Percentiles rank a stretch among this genome's conserved stretches.
phyloP scores from a whole-genome alignment of 1,139 yeast species.

The Meyerozyma guilliermondii region DNA sequence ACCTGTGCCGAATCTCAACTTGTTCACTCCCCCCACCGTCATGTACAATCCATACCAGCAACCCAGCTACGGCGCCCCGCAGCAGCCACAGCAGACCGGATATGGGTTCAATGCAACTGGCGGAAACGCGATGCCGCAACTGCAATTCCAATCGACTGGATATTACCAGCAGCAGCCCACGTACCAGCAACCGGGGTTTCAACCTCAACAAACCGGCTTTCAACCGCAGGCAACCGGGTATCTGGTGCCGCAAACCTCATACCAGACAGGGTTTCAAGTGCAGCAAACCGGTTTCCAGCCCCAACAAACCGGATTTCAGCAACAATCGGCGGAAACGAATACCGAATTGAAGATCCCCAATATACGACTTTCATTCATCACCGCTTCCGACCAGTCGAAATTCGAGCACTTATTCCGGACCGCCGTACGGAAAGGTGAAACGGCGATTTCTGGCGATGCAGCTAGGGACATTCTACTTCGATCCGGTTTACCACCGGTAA shows the following conservation, averaged over 20 bases:
- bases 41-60: constrained; percentile 44
- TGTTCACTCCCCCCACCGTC: constrained; percentile 5
- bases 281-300: constrained; percentile 21
- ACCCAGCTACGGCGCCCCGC: constrained; percentile 13
- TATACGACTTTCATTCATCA: constrained; percentile 76
- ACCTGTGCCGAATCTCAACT: constrained; percentile 1
- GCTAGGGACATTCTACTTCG: constrained; percentile 78
- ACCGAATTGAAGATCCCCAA: constrained; percentile 49
- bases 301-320: constrained; percentile 22
- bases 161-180: constrained; percentile 11
- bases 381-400: constrained; percentile 79
- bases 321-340: constrained; percentile 14
- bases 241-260: not conserved
- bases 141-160: constrained; percentile 13
- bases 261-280: not conserved
- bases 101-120: constrained; percentile 3
- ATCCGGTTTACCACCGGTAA: constrained; percentile 71
- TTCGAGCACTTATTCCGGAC: constrained; percentile 79
- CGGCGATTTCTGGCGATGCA: constrained; percentile 67
- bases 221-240: constrained; percentile 5
- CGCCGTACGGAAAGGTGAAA: constrained; percentile 73
- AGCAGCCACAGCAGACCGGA: constrained; percentile 14
- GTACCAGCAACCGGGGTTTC: not conserved
- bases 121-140: constrained; percentile 9
- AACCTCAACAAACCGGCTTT: not conserved